A percentile compares a stretch with the other conserved stretches of the same genome.
phyloP scores from a whole-genome alignment of 495 filamentous ascomycete genomes.

The Sordaria brevicollis region DNA sequence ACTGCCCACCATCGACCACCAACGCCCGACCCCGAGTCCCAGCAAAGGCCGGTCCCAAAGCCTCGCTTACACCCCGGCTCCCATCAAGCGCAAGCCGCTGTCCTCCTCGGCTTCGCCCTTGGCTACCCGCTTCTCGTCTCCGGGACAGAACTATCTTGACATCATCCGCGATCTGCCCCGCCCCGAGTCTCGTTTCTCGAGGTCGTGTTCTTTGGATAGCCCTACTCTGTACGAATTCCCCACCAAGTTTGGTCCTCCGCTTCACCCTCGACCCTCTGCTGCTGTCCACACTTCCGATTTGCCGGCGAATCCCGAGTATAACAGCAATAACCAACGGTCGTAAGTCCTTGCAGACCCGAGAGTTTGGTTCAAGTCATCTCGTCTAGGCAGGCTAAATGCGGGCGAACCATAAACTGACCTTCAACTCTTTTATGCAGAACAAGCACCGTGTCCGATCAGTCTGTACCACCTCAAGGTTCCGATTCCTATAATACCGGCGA shows the following conservation, averaged over 20 bases:
- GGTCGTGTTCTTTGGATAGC: slow-evolving; percentile 43
- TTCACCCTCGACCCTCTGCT: slow-evolving; percentile 5
- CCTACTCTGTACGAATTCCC: slow-evolving; percentile 49
- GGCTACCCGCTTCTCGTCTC: slow-evolving; percentile 37
- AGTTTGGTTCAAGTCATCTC: neutral
- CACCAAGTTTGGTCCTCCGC: slow-evolving; percentile 8
- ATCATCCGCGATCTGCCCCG: slow-evolving; percentile 22
- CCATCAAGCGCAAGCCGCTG: slow-evolving; percentile 45
- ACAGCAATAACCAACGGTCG: slow-evolving; percentile 11
- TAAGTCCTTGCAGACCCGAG: slow-evolving; percentile 10
- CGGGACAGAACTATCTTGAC: slow-evolving; percentile 32
- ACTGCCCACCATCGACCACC: slow-evolving; percentile 5
- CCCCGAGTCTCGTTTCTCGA: slow-evolving; percentile 38
- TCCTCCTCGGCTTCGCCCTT: slow-evolving; percentile 41
- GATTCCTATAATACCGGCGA: slow-evolving; percentile 20
- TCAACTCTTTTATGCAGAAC: slow-evolving; percentile 12
- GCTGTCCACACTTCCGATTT: slow-evolving; percentile 9
- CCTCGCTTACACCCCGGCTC: slow-evolving; percentile 18
- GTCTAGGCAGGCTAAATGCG: slow-evolving; percentile 14
- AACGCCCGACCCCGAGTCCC: slow-evolving; percentile 17
- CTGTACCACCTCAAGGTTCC: slow-evolving; percentile 6
- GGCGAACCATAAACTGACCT: slow-evolving; percentile 17
- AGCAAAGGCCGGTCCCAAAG: slow-evolving; percentile 20
- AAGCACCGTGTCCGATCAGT: slow-evolving; percentile 12
- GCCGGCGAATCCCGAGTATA: slow-evolving; percentile 2